Percentiles rank a stretch among this genome's conserved stretches.
These are phyloP conservation scores for Cicer chorassanicum DNA, from an alignment of 306 rosid species.

Conservation along the genomic window DNA sequence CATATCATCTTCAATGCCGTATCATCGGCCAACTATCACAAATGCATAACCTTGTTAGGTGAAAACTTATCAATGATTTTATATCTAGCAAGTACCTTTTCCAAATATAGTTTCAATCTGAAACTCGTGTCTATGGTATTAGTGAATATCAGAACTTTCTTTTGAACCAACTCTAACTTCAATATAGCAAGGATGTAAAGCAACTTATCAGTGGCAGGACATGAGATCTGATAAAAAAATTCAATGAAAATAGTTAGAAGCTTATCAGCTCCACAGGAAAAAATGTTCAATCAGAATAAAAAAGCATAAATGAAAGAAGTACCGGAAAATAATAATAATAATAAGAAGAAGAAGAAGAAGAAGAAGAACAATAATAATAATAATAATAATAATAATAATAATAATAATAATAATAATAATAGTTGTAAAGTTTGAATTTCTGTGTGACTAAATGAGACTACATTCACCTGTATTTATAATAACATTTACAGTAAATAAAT, in stretches of 20 bases:
- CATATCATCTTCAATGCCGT: neutral
- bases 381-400: too few relatives aligned
- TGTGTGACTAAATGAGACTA: too few relatives aligned
- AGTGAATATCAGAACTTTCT: conserved; percentile 85
- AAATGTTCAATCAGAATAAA: conserved; percentile 33
- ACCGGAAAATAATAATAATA: neutral
- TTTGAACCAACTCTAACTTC: conserved; percentile 92
- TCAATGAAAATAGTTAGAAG: conserved; percentile 33
- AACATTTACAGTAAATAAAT: too few relatives aligned
- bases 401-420: too few relatives aligned
- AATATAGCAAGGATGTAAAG: conserved; percentile 78
- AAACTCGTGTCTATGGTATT: conserved; percentile 84
- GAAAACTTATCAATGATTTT: conserved; percentile 3
- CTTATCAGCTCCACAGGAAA: conserved; percentile 3
- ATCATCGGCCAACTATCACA: neutral
- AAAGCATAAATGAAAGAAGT: conserved; percentile 1
- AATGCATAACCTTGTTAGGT: neutral
- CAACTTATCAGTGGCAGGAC: conserved; percentile 73
- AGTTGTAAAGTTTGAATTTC: too few relatives aligned
- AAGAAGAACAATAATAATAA: neutral
- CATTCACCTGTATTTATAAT: too few relatives aligned
- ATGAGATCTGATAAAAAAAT: conserved; percentile 65
- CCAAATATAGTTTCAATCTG: conserved; percentile 80
- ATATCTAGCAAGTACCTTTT: conserved; percentile 67
- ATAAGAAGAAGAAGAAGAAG: too few relatives aligned